A percentile compares a stretch with the other conserved stretches of the same genome.
phyloP scores from a whole-genome alignment of 331 rosid genomes.

The Erythrophleum ivorense region DNA sequence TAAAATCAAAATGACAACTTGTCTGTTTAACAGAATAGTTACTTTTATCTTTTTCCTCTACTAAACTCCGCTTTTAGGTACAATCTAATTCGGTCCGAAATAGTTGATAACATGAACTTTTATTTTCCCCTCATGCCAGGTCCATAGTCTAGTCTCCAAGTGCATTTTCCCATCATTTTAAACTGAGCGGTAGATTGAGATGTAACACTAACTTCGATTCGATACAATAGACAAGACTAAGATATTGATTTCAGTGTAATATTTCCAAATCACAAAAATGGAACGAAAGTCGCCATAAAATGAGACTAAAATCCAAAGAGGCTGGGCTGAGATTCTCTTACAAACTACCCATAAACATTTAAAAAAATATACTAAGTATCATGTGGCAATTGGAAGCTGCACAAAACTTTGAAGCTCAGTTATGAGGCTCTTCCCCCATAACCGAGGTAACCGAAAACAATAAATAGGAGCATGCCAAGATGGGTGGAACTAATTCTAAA shows the following conservation, averaged over 20 bases:
- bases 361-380: background rate
- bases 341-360: background rate
- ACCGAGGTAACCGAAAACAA: background rate
- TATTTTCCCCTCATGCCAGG: background rate
- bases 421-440: background rate
- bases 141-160: background rate
- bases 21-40: background rate
- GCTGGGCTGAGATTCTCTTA: background rate
- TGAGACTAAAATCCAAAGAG: background rate
- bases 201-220: background rate
- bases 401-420: background rate
- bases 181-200: conserved; percentile 22
- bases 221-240: background rate
- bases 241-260: background rate
- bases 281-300: background rate
- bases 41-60: conserved; percentile 10
- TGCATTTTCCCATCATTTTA: background rate
- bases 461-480: background rate
- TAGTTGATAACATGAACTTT: background rate
- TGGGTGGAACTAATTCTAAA: background rate
- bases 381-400: background rate
- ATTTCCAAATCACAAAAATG: background rate
- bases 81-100: background rate
- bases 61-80: background rate
- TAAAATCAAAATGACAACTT: background rate